Base-by-base conservation (phyloP, 2,329 filamentous ascomycete genomes). In the Venturia pyrina region DNA sequence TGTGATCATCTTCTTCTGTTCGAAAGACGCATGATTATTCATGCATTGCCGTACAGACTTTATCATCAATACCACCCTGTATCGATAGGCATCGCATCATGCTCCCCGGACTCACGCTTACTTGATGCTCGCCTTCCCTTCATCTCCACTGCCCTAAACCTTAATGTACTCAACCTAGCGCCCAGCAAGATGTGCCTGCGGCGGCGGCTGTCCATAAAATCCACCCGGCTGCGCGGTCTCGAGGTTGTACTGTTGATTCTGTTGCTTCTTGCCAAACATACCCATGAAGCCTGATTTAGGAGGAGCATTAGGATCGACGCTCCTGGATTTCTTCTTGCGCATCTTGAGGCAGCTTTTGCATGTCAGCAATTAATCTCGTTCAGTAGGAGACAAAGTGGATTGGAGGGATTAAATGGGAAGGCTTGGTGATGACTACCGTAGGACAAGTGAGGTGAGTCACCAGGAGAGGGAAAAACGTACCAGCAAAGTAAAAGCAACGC, bases 311-410 rank as follows among this genome's bases (percentile, higher is more conserved):
- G 40, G 56, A 21, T 61, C 40, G 34, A 63, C 32, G 62, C 50
- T 48, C 21, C 50, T 37, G 44, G 62, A 50, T 17, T 56, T 64
- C 41, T 50, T 50, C 37, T 64, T 64, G 62, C 62, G 62, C 43
- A 64, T 48, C n/a, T 64, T 64, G 44, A 64, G 48, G 32, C 62
- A 64, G 44, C 62, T 64, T 41, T 3, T 6, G 60, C 1, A 13
- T 44, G 60, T 62, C 24, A 62, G 60, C 11, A 15, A 6, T 10
- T 5, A 1, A 32, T 32, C 17, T 46, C 11, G 5, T 40, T 32
- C 34, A 24, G 44, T 11, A 50, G 15, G 24, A 32, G 62, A 37
- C 3, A 41, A 48, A n/a, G 1, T 21, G 10, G 19, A 15, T 61
- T 37, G 34, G 21, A 43, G 13, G 6, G 19, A 34, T 1, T 15